Conservation (phyloP, 306 rosid species). For the Casuarina cunninghamiana region DNA sequence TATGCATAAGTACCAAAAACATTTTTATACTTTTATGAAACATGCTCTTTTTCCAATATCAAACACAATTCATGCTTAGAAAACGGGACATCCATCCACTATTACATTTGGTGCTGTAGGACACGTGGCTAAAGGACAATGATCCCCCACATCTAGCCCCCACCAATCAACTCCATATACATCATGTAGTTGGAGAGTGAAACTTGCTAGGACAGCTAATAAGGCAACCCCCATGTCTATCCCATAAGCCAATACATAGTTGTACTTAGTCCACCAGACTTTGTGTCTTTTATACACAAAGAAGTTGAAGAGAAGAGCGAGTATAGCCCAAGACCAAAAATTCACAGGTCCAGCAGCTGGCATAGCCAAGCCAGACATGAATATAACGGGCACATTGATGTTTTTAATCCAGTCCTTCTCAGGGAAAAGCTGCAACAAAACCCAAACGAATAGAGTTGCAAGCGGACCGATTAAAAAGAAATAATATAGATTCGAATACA, state of each 20-base stretch:
- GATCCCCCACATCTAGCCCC: too few relatives aligned
- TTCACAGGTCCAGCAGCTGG: slow-evolving; percentile 37
- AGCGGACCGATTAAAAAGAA: slow-evolving; percentile 28
- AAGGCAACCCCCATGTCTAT: slow-evolving; percentile 2
- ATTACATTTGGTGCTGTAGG: not conserved
- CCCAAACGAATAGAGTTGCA: too few relatives aligned
- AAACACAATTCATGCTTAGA: not conserved
- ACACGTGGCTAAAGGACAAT: not conserved
- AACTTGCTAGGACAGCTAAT: not conserved
- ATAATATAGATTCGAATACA: slow-evolving; percentile 46
- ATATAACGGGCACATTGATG: slow-evolving; percentile 32
- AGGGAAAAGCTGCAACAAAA: slow-evolving; percentile 16
- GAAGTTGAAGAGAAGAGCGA: slow-evolving; percentile 40
- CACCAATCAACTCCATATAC: not conserved
- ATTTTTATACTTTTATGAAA: too few relatives aligned
- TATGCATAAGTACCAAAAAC: too few relatives aligned
- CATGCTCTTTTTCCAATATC: too few relatives aligned
- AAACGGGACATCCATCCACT: not conserved
- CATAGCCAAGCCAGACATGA: slow-evolving; percentile 23
- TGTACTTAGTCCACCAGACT: slow-evolving; percentile 22
- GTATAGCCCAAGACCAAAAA: slow-evolving; percentile 32
- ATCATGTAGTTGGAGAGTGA: not conserved
- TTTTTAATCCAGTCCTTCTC: slow-evolving; percentile 34
- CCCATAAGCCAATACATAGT: not conserved
- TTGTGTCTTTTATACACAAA: slow-evolving; percentile 32